A percentile compares a stretch with the other conserved stretches of the same genome.
Evolutionary conservation across 441 rosid species (phyloP).

Genomic region (Adansonia rubrostipa): DNA sequence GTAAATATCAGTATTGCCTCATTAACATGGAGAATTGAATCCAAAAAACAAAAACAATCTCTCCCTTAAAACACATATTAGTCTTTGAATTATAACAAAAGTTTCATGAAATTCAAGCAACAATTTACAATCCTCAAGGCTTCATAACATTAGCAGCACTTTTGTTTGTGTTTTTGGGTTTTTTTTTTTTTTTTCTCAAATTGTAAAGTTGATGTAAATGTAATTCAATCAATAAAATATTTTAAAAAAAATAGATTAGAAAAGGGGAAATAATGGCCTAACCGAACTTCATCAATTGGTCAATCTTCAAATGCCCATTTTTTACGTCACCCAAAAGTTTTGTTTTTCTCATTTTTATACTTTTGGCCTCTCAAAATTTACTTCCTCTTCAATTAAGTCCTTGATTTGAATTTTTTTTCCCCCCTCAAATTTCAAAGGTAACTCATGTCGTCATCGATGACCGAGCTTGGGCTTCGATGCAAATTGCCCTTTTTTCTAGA

Average conservation of each 20-base stretch:
- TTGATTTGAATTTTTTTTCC: background rate
- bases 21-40: too few species aligned
- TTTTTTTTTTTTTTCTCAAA: background rate
- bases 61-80: background rate
- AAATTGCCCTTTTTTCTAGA: conserved; percentile 21
- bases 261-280: conserved; percentile 21
- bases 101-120: background rate
- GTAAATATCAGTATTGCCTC: too few species aligned
- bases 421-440: conserved; percentile 28
- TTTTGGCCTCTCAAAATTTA: background rate
- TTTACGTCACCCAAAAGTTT: background rate
- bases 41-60: too few species aligned
- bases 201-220: background rate
- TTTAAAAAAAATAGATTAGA: too few species aligned
- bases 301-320: background rate
- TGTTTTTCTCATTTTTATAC: background rate
- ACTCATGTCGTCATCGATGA: conserved; percentile 28
- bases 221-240: background rate
- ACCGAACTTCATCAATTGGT: background rate
- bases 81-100: background rate
- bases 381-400: background rate
- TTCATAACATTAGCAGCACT: background rate
- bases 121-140: background rate
- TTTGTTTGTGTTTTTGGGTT: background rate
- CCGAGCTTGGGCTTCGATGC: conserved; percentile 37